Evolutionary conservation across 2,329 filamentous ascomycete species (phyloP).

Genomic region (Calonectria multiphialidica): DNA sequence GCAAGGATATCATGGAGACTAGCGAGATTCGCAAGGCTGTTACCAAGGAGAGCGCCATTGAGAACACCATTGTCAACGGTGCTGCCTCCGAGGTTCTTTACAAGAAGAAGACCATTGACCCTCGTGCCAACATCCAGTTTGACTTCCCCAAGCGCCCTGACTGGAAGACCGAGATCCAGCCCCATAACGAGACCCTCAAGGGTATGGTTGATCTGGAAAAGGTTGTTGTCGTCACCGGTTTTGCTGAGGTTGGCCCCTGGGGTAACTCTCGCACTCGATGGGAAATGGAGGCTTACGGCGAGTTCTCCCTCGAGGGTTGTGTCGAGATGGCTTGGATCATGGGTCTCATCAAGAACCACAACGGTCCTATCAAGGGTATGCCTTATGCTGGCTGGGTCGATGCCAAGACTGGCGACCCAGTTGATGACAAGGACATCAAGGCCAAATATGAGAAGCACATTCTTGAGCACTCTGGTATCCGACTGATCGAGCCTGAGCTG

Average conservation of each 20-base stretch:
- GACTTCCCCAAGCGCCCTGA: conserved; percentile 92
- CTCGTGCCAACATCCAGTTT: conserved; percentile 97
- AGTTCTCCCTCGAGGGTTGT: conserved; percentile 97
- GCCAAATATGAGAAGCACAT: conserved; percentile 97
- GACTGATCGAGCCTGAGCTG: conserved; percentile 95
- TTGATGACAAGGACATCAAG: conserved; percentile 99
- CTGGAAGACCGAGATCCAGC: conserved; percentile 91
- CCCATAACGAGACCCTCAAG: conserved; percentile 88
- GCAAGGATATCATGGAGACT: conserved; percentile 94
- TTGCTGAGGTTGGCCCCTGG: conserved; percentile 96
- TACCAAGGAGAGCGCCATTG: conserved; percentile 93
- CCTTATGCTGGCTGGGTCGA: conserved; percentile 98
- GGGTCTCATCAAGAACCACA: conserved; percentile 99
- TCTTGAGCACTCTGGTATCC: conserved; percentile 95
- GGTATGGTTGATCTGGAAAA: conserved; percentile 99
- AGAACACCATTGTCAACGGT: conserved; percentile 97
- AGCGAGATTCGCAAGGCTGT: conserved; percentile 94
- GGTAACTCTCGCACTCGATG: conserved; percentile 97
- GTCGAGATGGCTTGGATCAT: conserved; percentile 99
- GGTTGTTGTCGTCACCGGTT: conserved; percentile 97
- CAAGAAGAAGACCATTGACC: conserved; percentile 93
- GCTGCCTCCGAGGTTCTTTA: conserved; percentile 92
- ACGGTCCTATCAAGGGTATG: conserved; percentile 94
- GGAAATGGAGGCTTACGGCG: conserved; percentile 98
- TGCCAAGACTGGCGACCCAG: conserved; percentile 91